Percentiles rank a stretch among this genome's conserved stretches.
Evolutionary conservation across 257 asterid genomes (phyloP).

Genomic region (Primulina tabacum): DNA sequence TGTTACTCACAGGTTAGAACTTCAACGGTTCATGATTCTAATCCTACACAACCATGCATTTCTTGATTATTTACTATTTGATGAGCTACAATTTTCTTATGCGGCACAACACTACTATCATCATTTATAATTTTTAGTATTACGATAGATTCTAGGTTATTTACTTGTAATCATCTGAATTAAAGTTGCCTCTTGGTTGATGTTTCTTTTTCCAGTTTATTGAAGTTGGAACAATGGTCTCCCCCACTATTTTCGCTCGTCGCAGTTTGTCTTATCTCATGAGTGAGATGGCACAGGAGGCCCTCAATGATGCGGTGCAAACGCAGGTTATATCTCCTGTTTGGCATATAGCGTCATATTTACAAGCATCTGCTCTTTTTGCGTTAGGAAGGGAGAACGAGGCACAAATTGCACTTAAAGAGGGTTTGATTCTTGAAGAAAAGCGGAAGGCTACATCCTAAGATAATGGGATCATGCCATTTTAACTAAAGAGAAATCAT

Average conservation of each 20-base stretch:
- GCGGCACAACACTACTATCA: neutral
- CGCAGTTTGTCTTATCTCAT: conserved; percentile 63
- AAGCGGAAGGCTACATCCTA: conserved; percentile 40
- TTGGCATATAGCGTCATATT: conserved; percentile 69
- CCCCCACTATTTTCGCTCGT: conserved; percentile 66
- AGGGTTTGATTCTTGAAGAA: conserved; percentile 64
- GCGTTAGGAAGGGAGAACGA: conserved; percentile 67
- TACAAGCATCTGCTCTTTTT: conserved; percentile 63
- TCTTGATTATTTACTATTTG: neutral
- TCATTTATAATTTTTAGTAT: neutral
- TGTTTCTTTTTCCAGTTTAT: conserved; percentile 48
- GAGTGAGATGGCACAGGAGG: conserved; percentile 58
- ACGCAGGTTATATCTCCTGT: conserved; percentile 69
- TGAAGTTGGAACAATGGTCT: conserved; percentile 67
- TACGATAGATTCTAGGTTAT: neutral
- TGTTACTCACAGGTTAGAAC: conserved; percentile 54
- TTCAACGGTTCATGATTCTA: neutral
- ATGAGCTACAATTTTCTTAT: neutral
- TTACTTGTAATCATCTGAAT: too few species aligned
- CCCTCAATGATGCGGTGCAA: conserved; percentile 67
- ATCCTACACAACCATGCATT: neutral
- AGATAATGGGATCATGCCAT: conserved; percentile 13
- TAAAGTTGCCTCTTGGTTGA: neutral
- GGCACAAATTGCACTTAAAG: conserved; percentile 69
- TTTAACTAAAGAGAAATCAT: conserved; percentile 21